A percentile compares a stretch with the other conserved stretches of the same genome.
phyloP scores from a whole-genome alignment of 805 yeast species.

The Candida oleophila region DNA sequence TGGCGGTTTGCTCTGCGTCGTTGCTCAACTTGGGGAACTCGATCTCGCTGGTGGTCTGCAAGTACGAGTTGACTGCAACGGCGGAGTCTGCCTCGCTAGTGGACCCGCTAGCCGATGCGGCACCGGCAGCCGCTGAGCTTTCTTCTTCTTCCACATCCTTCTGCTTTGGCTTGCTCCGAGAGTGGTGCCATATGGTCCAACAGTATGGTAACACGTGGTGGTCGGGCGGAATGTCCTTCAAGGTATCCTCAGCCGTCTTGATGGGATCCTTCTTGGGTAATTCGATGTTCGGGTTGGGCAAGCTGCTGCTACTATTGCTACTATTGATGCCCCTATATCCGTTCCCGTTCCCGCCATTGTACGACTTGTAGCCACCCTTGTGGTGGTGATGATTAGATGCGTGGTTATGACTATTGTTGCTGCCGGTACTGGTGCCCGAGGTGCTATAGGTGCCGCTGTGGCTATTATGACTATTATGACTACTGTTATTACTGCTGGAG shows the following conservation, averaged over 20 bases:
- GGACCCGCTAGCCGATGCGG: constrained; percentile 9
- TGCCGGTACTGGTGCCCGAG: constrained; percentile 8
- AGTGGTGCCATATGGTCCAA: constrained; percentile 53
- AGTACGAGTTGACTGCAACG: constrained; percentile 42
- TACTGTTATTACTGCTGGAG: background rate
- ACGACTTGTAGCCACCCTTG: constrained; percentile 8
- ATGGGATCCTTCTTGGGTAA: constrained; percentile 37
- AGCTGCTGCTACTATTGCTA: constrained; percentile 4
- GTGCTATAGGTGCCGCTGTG: background rate
- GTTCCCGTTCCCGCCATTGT: constrained; percentile 7
- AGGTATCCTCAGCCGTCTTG: constrained; percentile 31
- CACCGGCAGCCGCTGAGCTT: constrained; percentile 13
- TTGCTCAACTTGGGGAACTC: constrained; percentile 31
- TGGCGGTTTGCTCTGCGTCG: constrained; percentile 16
- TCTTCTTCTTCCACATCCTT: constrained; percentile 14
- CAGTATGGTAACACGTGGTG: constrained; percentile 46
- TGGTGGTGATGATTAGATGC: constrained; percentile 8
- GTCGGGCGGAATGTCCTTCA: constrained; percentile 21
- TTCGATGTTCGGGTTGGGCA: constrained; percentile 13
- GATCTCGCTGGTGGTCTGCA: constrained; percentile 46
- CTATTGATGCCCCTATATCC: constrained; percentile 7
- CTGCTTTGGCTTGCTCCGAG: constrained; percentile 23
- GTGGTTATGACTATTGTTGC: constrained; percentile 8
- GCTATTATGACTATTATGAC: background rate
- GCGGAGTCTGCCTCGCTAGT: constrained; percentile 8